Evolutionary conservation across 2,329 filamentous ascomycete species (phyloP).

Genomic region (Fusarium nisikadoi): DNA sequence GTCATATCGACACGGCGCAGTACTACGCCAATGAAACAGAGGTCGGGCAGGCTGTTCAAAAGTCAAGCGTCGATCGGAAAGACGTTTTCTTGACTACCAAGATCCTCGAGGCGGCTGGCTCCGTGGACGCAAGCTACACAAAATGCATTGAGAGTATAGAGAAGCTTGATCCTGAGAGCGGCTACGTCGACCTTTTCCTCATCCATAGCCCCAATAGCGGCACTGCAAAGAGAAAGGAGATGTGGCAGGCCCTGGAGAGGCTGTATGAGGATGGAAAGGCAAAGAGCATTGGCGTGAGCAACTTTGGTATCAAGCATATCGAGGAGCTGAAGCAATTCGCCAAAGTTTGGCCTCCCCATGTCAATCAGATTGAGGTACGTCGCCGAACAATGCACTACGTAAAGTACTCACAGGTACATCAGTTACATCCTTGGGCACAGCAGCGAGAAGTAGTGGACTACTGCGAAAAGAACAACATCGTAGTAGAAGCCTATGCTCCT

Average conservation of each 20-base stretch:
- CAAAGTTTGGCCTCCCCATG: slow-evolving; percentile 71
- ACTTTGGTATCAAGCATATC: slow-evolving; percentile 74
- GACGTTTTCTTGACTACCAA: slow-evolving; percentile 69
- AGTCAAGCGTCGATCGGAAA: slow-evolving; percentile 56
- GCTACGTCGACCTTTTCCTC: slow-evolving; percentile 76
- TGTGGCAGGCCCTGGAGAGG: slow-evolving; percentile 75
- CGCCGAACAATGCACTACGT: neutral
- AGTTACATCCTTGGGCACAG: slow-evolving; percentile 78
- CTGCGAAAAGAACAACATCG: slow-evolving; percentile 83
- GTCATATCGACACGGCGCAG: slow-evolving; percentile 64
- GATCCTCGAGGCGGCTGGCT: slow-evolving; percentile 51
- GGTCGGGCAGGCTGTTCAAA: slow-evolving; percentile 59
- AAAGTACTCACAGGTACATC: slow-evolving; percentile 61
- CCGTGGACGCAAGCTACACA: slow-evolving; percentile 68
- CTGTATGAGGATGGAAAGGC: slow-evolving; percentile 68
- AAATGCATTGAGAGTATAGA: slow-evolving; percentile 69
- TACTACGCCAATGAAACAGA: slow-evolving; percentile 54
- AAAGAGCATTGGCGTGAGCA: slow-evolving; percentile 76
- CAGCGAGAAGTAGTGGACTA: slow-evolving; percentile 49
- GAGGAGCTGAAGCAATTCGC: slow-evolving; percentile 73
- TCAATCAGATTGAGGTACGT: slow-evolving; percentile 76
- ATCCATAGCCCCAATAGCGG: slow-evolving; percentile 73
- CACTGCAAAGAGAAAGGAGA: slow-evolving; percentile 63
- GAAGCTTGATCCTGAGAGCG: slow-evolving; percentile 64
- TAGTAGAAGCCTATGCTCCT: slow-evolving; percentile 51